Conservation (phyloP, 805 yeast genomes). For the Yarrowia hollandica region DNA sequence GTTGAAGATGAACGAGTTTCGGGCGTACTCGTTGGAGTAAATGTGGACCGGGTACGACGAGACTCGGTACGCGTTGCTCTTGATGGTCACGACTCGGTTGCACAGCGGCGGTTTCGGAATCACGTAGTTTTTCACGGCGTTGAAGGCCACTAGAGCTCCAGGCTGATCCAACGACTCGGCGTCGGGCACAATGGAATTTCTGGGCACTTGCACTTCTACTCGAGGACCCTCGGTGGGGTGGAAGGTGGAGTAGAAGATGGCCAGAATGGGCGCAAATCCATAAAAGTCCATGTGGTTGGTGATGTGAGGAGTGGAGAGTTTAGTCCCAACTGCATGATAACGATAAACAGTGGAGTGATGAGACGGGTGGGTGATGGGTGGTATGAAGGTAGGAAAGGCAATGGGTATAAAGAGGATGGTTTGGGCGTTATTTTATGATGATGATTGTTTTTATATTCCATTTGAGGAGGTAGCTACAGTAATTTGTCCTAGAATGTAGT, state of each 20-base stretch:
- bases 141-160: slow-evolving; percentile 67
- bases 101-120: slow-evolving; percentile 94
- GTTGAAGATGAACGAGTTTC: slow-evolving; percentile 91
- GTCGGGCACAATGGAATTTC: slow-evolving; percentile 57
- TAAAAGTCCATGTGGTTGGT: slow-evolving; percentile 5
- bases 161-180: slow-evolving; percentile 35
- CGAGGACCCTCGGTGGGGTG: slow-evolving; percentile 96
- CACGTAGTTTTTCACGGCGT: slow-evolving; percentile 81
- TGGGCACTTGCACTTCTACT: slow-evolving; percentile 87
- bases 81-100: slow-evolving; percentile 72
- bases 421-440: no score
- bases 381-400: no score
- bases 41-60: slow-evolving; percentile 89
- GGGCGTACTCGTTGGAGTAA: slow-evolving; percentile 68
- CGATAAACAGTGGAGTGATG: background rate
- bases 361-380: no score
- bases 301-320: background rate
- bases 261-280: slow-evolving; percentile 86
- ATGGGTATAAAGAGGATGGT: background rate
- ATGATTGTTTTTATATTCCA: no score
- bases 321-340: slow-evolving; percentile 1
- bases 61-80: slow-evolving; percentile 66
- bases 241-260: slow-evolving; percentile 85
- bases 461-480: no score
- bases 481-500: no score